Conservation (phyloP, 139 green algal species). For the Ostreobium quekettii region DNA sequence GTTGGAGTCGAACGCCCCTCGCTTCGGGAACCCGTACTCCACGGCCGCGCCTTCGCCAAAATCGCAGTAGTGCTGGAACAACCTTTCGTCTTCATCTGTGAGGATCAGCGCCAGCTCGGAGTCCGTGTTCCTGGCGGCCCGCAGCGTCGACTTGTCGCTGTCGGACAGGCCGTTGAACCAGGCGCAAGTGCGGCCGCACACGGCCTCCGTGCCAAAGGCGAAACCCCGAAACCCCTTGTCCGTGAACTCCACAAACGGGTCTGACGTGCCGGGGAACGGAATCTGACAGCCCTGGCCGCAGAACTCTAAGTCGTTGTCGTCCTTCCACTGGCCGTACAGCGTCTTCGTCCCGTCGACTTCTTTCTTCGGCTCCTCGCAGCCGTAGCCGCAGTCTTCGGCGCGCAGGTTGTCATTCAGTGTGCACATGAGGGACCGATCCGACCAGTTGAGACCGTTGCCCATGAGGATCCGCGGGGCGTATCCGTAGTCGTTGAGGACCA, state of each 20-base stretch:
- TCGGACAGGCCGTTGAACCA: constrained; percentile 37
- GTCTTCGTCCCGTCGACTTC: constrained; percentile 15
- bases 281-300: constrained; percentile 51
- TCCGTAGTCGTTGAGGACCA: constrained; percentile 70
- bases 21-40: constrained; percentile 37
- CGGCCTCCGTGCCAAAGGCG: constrained; percentile 21
- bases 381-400: constrained; percentile 43
- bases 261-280: constrained; percentile 29
- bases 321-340: constrained; percentile 22
- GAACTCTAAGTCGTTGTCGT: constrained; percentile 20
- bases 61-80: constrained; percentile 43
- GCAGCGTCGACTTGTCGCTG: not conserved
- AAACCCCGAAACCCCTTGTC: constrained; percentile 56
- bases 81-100: constrained; percentile 22
- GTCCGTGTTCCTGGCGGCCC: no score
- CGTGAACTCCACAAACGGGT: constrained; percentile 69
- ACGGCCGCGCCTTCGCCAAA: not conserved
- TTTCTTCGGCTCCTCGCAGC: constrained; percentile 41
- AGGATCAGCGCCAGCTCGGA: no score
- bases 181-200: constrained; percentile 45
- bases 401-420: constrained; percentile 23
- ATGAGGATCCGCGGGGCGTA: constrained; percentile 53
- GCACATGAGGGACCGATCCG: constrained; percentile 43
- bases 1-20: constrained; percentile 12
- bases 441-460: constrained; percentile 36